Percentiles rank a stretch among this genome's conserved stretches.
phyloP scores from a whole-genome alignment of 371 early-diverging fungal species.

The Entomophthora muscae region DNA sequence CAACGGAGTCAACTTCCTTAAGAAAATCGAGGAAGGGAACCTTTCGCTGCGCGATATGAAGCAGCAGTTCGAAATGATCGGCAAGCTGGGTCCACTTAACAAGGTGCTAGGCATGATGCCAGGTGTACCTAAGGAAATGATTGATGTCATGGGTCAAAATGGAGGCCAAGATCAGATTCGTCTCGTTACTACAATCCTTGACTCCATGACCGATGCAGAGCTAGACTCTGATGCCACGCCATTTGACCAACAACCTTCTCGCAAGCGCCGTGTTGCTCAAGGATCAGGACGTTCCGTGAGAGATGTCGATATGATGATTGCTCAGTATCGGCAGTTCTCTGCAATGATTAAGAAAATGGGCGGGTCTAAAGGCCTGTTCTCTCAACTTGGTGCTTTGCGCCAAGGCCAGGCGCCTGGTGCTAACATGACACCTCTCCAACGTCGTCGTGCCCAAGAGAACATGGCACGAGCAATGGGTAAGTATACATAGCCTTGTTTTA shows the following conservation, averaged over 20 bases:
- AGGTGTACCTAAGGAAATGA: conserved; percentile 76
- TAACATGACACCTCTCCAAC: conserved; percentile 46
- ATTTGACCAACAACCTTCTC: conserved; percentile 58
- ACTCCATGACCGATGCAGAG: conserved; percentile 92
- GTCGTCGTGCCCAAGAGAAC: conserved; percentile 54
- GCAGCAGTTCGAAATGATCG: conserved; percentile 89
- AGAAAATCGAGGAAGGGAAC: conserved; percentile 79
- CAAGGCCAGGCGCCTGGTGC: conserved; percentile 29
- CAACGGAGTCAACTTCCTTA: conserved; percentile 69
- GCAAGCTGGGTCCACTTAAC: conserved; percentile 84
- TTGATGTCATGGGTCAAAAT: conserved; percentile 47
- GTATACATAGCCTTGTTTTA: neutral
- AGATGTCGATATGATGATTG: conserved; percentile 74
- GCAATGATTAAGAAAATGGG: conserved; percentile 94
- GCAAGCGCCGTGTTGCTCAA: conserved; percentile 75
- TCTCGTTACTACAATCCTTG: conserved; percentile 90
- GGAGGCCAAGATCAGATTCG: conserved; percentile 64
- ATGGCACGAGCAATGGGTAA: conserved; percentile 44
- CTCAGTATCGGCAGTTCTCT: conserved; percentile 69
- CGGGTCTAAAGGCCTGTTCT: conserved; percentile 73
- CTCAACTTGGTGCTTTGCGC: conserved; percentile 17
- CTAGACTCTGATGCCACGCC: conserved; percentile 80
- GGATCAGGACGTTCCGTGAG: conserved; percentile 78
- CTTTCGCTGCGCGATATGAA: conserved; percentile 97
- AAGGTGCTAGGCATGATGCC: conserved; percentile 98